Percentiles rank a stretch among this genome's conserved stretches.
Conservation (phyloP, 495 filamentous ascomycete genomes). For the Penicillium cosmopolitanum region DNA sequence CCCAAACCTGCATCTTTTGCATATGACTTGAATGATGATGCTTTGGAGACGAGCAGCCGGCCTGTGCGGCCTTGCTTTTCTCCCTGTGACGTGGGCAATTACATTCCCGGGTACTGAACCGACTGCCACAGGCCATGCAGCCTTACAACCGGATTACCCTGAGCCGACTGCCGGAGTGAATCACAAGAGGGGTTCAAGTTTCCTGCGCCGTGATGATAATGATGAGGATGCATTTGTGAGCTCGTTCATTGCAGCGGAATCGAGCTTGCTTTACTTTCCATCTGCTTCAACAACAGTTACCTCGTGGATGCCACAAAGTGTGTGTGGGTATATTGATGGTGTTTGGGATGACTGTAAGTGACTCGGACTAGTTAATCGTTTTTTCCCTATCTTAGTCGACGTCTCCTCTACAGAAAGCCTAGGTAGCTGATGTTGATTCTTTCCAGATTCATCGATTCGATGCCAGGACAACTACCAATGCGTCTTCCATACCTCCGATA, state of each 20-base stretch:
- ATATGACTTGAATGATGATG: background rate
- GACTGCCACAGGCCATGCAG: constrained; percentile 6
- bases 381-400: too few species aligned
- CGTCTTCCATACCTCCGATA: constrained; percentile 20
- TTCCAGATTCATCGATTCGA: constrained; percentile 6
- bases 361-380: background rate
- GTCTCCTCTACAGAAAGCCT: too few species aligned
- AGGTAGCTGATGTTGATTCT: background rate
- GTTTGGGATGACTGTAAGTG: constrained; percentile 10
- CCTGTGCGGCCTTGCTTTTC: constrained; percentile 5
- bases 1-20: background rate
- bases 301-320: constrained; percentile 11
- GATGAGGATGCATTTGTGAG: background rate
- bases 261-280: background rate
- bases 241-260: background rate
- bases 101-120: background rate
- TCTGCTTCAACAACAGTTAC: constrained; percentile 6
- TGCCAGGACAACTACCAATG: constrained; percentile 11
- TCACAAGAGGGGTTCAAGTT: background rate
- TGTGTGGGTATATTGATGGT: constrained; percentile 19
- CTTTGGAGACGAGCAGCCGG: background rate
- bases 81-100: constrained; percentile 4
- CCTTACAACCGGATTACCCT: constrained; percentile 9
- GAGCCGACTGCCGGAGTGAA: background rate
- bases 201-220: constrained; percentile 3